A percentile compares a stretch with the other conserved stretches of the same genome.
phyloP scores from a whole-genome alignment of 305 asterid species.

The Withania somnifera region DNA sequence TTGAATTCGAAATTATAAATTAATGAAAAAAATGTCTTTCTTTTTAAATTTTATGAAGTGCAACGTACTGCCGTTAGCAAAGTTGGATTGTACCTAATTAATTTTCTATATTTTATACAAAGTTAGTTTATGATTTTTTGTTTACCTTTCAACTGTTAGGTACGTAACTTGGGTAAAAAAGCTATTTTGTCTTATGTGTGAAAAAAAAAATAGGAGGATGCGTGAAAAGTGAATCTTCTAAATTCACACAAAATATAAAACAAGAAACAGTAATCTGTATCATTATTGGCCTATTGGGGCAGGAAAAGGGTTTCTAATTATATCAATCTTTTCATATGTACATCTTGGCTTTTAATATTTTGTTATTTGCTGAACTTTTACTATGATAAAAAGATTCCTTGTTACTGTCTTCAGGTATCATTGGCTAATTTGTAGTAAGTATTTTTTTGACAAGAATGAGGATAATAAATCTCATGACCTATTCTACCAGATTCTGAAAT shows the following conservation, averaged over 20 bases:
- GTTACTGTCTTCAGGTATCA: neutral
- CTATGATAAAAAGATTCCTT: neutral
- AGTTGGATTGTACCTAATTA: constrained; percentile 30
- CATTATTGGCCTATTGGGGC: neutral
- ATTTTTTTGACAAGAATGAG: neutral
- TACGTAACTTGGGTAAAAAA: neutral
- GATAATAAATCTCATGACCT: neutral
- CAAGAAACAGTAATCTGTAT: neutral
- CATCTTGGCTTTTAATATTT: neutral
- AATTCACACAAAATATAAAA: neutral
- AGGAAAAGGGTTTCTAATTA: neutral
- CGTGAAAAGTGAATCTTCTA: neutral
- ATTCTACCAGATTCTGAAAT: neutral
- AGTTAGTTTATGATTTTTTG: neutral
- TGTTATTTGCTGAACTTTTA: neutral
- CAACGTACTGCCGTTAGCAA: neutral
- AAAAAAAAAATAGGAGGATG: neutral
- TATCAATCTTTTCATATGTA: neutral
- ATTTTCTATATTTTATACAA: constrained; percentile 7
- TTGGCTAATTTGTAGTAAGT: neutral
- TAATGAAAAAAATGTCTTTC: neutral
- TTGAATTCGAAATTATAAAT: neutral
- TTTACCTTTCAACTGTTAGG: neutral
- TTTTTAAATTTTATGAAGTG: neutral
- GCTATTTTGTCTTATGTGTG: constrained; percentile 19